Conservation (phyloP, 2,329 filamentous ascomycete species). For the Hymenotorrendiella dingleyae region DNA sequence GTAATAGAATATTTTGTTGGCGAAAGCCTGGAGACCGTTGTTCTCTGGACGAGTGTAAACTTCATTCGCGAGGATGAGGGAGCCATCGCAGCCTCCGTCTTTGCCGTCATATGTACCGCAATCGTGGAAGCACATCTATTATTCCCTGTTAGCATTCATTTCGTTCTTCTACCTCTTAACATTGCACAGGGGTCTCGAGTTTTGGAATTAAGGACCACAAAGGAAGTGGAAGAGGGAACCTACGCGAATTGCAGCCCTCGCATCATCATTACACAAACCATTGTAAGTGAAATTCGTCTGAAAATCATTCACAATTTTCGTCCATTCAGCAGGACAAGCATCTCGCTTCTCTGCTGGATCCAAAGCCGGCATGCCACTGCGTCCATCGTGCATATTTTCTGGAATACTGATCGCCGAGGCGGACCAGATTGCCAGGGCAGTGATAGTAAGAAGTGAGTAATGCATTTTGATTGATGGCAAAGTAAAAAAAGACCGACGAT, state of each 20-base stretch:
- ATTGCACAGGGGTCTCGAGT: no score
- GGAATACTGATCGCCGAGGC: no score
- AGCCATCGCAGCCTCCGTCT: conserved; percentile 17
- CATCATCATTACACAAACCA: conserved; percentile 15
- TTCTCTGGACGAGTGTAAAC: conserved; percentile 11
- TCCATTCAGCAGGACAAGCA: conserved; percentile 36
- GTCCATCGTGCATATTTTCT: not conserved
- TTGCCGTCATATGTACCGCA: conserved; percentile 13
- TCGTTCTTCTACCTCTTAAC: no score
- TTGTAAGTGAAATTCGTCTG: not conserved
- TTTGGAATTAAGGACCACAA: no score
- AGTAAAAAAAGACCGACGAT: no score
- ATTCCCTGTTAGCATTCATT: not conserved
- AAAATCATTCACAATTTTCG: conserved; percentile 6
- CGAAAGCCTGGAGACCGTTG: conserved; percentile 11
- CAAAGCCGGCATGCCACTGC: no score
- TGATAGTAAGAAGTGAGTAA: no score
- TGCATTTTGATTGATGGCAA: no score
- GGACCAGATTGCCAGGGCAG: no score
- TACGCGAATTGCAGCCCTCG: conserved; percentile 16
- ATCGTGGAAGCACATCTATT: conserved; percentile 16
- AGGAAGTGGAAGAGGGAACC: not conserved
- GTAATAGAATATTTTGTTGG: no score
- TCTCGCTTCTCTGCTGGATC: not conserved
- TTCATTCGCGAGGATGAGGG: conserved; percentile 12